These are phyloP conservation scores for Cladophialophora bantiana DNA, from an alignment of 2,329 filamentous ascomycete genomes.

Conservation along the genomic window DNA sequence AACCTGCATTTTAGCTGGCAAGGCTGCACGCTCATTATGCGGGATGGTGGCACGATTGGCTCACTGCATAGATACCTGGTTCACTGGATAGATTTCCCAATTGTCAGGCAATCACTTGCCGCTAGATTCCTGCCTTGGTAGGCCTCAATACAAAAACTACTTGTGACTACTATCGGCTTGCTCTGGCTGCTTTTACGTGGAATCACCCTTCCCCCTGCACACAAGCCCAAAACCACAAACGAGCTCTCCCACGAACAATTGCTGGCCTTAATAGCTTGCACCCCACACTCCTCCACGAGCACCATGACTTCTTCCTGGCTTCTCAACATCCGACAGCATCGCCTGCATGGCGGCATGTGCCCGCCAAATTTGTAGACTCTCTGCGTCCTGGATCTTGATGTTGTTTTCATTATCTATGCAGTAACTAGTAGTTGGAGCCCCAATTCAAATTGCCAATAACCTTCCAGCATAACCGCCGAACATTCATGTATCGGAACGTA, in stretches of 20 bases:
- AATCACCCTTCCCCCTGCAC: conserved; percentile 48
- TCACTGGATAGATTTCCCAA: too few relatives aligned
- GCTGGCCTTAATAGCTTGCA: conserved; percentile 86
- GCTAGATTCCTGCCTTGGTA: too few relatives aligned
- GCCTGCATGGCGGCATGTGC: conserved; percentile 69
- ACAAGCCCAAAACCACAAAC: conserved; percentile 59
- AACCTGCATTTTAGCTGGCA: too few relatives aligned
- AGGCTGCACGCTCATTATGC: too few relatives aligned
- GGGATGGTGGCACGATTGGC: too few relatives aligned
- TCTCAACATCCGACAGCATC: conserved; percentile 84
- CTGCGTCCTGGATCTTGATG: too few relatives aligned
- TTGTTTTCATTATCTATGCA: not conserved
- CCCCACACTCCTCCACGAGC: conserved; percentile 78
- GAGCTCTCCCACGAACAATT: conserved; percentile 72
- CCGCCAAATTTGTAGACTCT: conserved; percentile 71
- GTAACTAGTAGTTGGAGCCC: not conserved
- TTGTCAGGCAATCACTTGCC: too few relatives aligned
- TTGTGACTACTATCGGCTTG: too few relatives aligned
- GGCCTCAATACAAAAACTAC: too few relatives aligned
- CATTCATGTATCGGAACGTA: conserved; percentile 27
- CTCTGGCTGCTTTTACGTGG: too few relatives aligned
- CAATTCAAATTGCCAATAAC: conserved; percentile 20
- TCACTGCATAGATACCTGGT: too few relatives aligned
- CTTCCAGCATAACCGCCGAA: conserved; percentile 32
- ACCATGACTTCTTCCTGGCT: conserved; percentile 86